These are phyloP conservation scores for Zizania palustris DNA, from an alignment of 202 grass and related monocot species.

Conservation along the genomic window DNA sequence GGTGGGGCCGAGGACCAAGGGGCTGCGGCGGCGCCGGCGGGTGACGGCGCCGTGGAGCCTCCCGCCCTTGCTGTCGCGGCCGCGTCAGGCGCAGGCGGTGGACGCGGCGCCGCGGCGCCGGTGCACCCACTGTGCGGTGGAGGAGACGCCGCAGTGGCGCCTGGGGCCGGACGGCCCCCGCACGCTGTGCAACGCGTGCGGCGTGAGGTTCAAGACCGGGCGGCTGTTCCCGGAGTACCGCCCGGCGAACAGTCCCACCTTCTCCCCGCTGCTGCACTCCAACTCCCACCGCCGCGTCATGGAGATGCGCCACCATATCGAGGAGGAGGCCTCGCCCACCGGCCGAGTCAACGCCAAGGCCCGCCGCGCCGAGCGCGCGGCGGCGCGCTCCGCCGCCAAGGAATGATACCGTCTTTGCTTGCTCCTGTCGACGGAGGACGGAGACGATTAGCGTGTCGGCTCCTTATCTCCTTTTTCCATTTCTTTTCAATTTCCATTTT, in stretches of 20 bases:
- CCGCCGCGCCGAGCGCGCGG: constrained; percentile 36
- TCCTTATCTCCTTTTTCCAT: constrained; percentile 29
- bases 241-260: constrained; percentile 85
- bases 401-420: not conserved
- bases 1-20: constrained; percentile 49
- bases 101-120: constrained; percentile 51
- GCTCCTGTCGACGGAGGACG: constrained; percentile 10
- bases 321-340: constrained; percentile 20
- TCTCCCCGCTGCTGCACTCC: constrained; percentile 86
- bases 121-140: constrained; percentile 88
- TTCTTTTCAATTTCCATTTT: constrained; percentile 31
- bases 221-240: constrained; percentile 94
- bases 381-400: constrained; percentile 18
- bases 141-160: constrained; percentile 97
- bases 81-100: constrained; percentile 10
- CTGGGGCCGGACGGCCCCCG: constrained; percentile 80
- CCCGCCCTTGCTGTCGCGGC: constrained; percentile 34
- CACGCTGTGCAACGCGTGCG: constrained; percentile 97
- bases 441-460: constrained; percentile 32
- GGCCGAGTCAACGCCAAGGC: constrained; percentile 21
- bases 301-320: constrained; percentile 73
- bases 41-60: constrained; percentile 54
- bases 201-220: constrained; percentile 85
- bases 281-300: constrained; percentile 97
- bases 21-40: constrained; percentile 45